Conservation (phyloP, 2,329 filamentous ascomycete species). For the Blastomyces percursus region DNA sequence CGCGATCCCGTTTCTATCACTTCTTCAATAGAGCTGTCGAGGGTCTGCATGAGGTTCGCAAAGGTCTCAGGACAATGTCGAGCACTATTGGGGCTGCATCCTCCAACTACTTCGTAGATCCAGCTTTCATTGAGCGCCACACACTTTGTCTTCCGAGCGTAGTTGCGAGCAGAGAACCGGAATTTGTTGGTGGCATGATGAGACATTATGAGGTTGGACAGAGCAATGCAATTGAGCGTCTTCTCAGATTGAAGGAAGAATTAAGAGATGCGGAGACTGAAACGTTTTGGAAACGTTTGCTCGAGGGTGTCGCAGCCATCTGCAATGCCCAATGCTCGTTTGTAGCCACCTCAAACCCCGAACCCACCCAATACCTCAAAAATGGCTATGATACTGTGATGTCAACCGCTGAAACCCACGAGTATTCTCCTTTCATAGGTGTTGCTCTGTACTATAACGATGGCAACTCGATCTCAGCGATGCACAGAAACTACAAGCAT, state of each 20-base stretch:
- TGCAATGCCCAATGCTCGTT: conserved; percentile 57
- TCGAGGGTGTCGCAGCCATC: conserved; percentile 53
- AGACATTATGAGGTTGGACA: conserved; percentile 39
- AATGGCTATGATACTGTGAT: conserved; percentile 50
- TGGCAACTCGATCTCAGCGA: conserved; percentile 41
- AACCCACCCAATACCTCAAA: conserved; percentile 46
- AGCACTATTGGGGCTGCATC: neutral
- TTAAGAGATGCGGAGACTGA: conserved; percentile 45
- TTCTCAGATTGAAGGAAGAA: conserved; percentile 48
- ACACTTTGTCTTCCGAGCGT: neutral
- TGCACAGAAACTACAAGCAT: conserved; percentile 52
- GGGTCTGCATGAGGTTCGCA: neutral
- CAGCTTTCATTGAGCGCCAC: neutral
- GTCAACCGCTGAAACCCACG: conserved; percentile 45
- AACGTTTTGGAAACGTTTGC: conserved; percentile 53
- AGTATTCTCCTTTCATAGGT: conserved; percentile 53
- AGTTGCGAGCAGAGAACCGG: neutral
- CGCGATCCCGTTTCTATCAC: neutral
- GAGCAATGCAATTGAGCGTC: conserved; percentile 49
- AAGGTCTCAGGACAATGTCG: neutral
- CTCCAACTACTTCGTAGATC: neutral
- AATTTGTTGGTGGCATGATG: neutral
- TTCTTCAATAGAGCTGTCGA: neutral
- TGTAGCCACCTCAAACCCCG: conserved; percentile 47
- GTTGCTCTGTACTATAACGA: conserved; percentile 57